Evolutionary conservation across 208 protist genomes (phyloP).

Genomic region (Strigomonas galati): DNA sequence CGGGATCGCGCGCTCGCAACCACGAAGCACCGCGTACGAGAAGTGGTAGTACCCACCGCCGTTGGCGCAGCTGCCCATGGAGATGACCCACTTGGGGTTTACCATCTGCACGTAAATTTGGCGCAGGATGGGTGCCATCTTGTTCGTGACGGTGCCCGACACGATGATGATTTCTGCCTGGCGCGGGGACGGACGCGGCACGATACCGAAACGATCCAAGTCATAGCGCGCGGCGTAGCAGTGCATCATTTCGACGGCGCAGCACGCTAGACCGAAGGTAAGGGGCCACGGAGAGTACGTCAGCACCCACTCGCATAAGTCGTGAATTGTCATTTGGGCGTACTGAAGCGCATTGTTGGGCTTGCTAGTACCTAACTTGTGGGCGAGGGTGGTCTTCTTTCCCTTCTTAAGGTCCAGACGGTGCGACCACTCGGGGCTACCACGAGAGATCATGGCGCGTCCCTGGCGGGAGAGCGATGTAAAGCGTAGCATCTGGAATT

Average conservation of each 20-base stretch:
- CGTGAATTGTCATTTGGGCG: slow-evolving; percentile 89
- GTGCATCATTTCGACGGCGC: slow-evolving; percentile 98
- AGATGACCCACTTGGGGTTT: slow-evolving; percentile 93
- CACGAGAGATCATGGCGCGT: slow-evolving; percentile 88
- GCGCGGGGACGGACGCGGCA: slow-evolving; percentile 93
- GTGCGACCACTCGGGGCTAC: slow-evolving; percentile 89
- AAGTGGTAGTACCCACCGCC: slow-evolving; percentile 99
- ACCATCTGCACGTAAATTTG: slow-evolving; percentile 98
- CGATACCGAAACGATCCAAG: slow-evolving; percentile 97
- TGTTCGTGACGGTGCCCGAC: slow-evolving; percentile 99
- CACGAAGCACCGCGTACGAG: slow-evolving; percentile 95
- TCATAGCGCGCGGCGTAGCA: slow-evolving; percentile 96
- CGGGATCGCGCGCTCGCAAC: slow-evolving; percentile 97
- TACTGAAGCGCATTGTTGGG: slow-evolving; percentile 91
- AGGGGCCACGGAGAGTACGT: slow-evolving; percentile 97
- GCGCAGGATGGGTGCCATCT: slow-evolving; percentile 98
- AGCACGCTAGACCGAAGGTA: slow-evolving; percentile 98
- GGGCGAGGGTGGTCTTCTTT: slow-evolving; percentile 83
- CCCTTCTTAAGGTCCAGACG: slow-evolving; percentile 87
- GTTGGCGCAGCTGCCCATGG: slow-evolving; percentile 98
- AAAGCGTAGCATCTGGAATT: slow-evolving; percentile 56
- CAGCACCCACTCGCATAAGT: slow-evolving; percentile 88
- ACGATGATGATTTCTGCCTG: slow-evolving; percentile 99
- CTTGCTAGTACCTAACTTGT: slow-evolving; percentile 90
- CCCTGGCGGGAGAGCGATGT: slow-evolving; percentile 59